Percentiles rank a stretch among this genome's conserved stretches.
Conservation (phyloP, 202 grass and related monocot genomes). For the Digitaria exilis region DNA sequence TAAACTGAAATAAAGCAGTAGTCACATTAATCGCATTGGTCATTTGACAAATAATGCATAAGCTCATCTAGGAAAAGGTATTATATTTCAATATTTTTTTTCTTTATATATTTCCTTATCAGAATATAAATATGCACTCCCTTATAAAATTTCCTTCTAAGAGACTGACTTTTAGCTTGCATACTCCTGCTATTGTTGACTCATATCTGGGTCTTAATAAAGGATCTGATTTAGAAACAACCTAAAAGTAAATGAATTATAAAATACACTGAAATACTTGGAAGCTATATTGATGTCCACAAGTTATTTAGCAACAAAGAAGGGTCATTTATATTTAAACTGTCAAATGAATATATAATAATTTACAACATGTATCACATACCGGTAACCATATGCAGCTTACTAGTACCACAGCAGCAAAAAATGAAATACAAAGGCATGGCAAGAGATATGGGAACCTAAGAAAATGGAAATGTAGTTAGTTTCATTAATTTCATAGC, state of each 20-base stretch:
- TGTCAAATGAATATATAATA: neutral
- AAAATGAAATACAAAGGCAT: conserved; percentile 56
- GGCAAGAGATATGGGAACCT: conserved; percentile 81
- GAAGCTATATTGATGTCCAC: neutral
- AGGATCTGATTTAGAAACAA: neutral
- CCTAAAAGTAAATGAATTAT: neutral
- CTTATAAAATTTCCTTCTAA: neutral
- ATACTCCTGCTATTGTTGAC: neutral
- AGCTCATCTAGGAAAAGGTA: neutral
- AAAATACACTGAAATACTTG: neutral
- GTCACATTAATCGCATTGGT: neutral
- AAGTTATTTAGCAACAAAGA: neutral
- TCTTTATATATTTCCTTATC: neutral
- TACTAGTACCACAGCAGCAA: conserved; percentile 47
- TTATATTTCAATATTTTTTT: neutral
- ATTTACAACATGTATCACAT: conserved; percentile 21
- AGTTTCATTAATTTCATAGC: conserved; percentile 4
- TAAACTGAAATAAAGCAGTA: neutral
- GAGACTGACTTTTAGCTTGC: neutral
- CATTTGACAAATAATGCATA: neutral
- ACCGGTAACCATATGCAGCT: conserved; percentile 73
- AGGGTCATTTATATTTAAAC: neutral
- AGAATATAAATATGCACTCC: too few species aligned
- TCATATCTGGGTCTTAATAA: neutral
- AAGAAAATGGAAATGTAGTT: conserved; percentile 5